Base-by-base conservation (phyloP, 1,139 yeast genomes). In the Yamadazyma friedrichii region DNA sequence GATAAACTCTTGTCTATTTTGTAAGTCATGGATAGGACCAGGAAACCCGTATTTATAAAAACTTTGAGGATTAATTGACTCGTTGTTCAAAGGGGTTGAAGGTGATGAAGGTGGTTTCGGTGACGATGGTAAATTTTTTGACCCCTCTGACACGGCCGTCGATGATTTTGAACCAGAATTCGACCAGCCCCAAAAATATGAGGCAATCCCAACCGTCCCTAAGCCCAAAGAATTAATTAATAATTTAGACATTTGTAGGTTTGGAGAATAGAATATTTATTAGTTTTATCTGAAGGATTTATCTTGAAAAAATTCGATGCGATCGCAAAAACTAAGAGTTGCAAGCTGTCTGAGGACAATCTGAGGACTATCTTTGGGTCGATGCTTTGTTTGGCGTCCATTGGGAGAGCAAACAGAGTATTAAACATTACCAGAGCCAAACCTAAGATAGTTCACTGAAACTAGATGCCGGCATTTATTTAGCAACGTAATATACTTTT, bases 31-130 rank as follows among this genome's bases (percentile, higher is more conserved):
- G 33, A 85, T 76, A 0, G 98, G 98, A 1, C 96, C 96, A 0
- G 98, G 98, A 55, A 87, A 88, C 3, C 98, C 98, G 57, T 86
- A 91, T 55, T 82, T 84, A 68, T 84, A 86, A 61, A 85, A 86
- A 10, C 72, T 95, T 30, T 78, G 76, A 0, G 97, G 96, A 45
- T 78, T 74, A 6, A 87, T 74, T 5, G 50, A 38, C 3, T 15
- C 31, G 13, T 31, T 31, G 5, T 62, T 43, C 28, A 73, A 62
- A 51, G 29, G 57, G 45, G 9, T 16, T 17, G 38, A 35, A 8
- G 43, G 41, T 22, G 28, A 26, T 8, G 39, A 26, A 15, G 26
- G 12, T 10, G 33, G 25, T 15, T 25, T 5, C 13, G 29, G 10
- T 6, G 36, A 38, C 6, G 35, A 55, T 5, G 63, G 61, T 3